Evolutionary conservation across 1,284 basidiomycete species (phyloP).

Genomic region (Leccinum variabile): DNA sequence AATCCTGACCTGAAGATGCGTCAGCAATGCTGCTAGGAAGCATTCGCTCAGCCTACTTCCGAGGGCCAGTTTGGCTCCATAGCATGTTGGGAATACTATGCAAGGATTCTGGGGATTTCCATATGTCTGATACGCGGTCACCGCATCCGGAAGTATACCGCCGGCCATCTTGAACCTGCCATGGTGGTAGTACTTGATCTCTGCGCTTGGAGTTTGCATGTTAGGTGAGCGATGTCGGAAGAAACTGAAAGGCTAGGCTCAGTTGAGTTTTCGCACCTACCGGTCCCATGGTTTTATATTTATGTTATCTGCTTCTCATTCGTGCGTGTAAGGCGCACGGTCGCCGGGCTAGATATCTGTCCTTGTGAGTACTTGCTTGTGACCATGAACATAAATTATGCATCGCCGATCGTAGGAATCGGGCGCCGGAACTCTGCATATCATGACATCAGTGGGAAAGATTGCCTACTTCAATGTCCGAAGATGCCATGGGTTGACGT

Average conservation of each 20-base stretch:
- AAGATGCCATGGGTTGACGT: not conserved
- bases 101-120: slow-evolving; percentile 37
- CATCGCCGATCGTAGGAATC: not conserved
- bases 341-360: not conserved
- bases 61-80: slow-evolving; percentile 35
- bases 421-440: not conserved
- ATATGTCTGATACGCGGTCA: slow-evolving; percentile 41
- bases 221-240: not conserved
- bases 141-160: slow-evolving; percentile 37
- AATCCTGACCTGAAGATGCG: slow-evolving; percentile 42
- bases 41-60: slow-evolving; percentile 25
- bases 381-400: not conserved
- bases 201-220: slow-evolving; percentile 16
- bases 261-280: not conserved
- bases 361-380: not conserved
- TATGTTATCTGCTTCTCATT: not conserved
- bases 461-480: not conserved
- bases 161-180: slow-evolving; percentile 37
- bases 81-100: slow-evolving; percentile 41
- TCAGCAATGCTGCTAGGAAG: not conserved
- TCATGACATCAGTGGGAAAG: not conserved
- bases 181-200: slow-evolving; percentile 39
- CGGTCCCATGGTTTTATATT: slow-evolving; percentile 6
- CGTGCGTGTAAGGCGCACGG: not conserved
- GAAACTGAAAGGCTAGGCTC: not conserved